Base-by-base conservation (phyloP, 2,329 filamentous ascomycete species). In the Aspergillus neoniger region DNA sequence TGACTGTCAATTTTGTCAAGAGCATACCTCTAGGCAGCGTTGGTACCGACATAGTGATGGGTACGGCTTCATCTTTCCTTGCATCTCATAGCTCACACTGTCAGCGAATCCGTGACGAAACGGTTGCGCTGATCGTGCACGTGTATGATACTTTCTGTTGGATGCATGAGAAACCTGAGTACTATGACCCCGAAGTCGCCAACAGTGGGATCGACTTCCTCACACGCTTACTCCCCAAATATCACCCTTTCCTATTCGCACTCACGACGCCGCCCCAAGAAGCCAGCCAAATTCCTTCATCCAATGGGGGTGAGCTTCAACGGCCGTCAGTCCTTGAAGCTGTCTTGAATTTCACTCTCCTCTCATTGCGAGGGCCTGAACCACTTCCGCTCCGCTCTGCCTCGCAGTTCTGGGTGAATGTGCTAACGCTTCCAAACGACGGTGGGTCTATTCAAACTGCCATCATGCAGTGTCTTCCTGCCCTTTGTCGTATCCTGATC, bases 381-480 rank as follows among this genome's bases (percentile, higher is more conserved):
- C 77, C 78, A 9, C 71, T 81, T 14, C 78, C 79, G n/a, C 76
- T 81, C n/a, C 78, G 79, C 17, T 77, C 79, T 28, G 76, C 78
- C 4, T 76, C 78, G 36, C 69, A 73, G 36, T 81, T 81, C 63
- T 80, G 79, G 74, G 68, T 76, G n/a, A 69, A 71, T 17, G 64
- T 79, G 47, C 55, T 79, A 60, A 72, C 73, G 56, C 67, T 80
- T 59, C 70, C 72, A 1, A 63, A 66, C 21, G 67, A 73, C 25
- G 67, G 66, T 4, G 61, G 61, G 14, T 59, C 66, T 12, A 66
- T 71, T 25, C 70, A 73, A 47, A 65, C 65, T 38, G 72, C 74
- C 10, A 66, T 76, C n/a, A 70, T 73, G 21, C 69, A 73, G 19
- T 78, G 70, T 58, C 62, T 78, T 4, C 73, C 77, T 4, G 65